A percentile compares a stretch with the other conserved stretches of the same genome.
phyloP scores from a whole-genome alignment of 2,329 filamentous ascomycete species.

The Niveomyces coronatus region DNA sequence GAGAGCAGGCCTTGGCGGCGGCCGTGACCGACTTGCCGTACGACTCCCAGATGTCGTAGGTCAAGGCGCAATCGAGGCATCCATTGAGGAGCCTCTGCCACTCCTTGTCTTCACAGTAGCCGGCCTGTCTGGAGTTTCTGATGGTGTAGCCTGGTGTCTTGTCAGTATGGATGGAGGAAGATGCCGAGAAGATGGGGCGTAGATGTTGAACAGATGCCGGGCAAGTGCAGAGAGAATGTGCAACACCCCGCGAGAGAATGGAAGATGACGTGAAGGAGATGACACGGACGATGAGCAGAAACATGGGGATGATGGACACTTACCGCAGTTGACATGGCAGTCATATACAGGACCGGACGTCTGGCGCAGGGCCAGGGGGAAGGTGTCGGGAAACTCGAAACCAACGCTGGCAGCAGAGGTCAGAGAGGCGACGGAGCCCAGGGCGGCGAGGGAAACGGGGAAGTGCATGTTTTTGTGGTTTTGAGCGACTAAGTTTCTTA shows the following conservation, averaged over 20 bases:
- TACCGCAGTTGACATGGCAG: slow-evolving; percentile 42
- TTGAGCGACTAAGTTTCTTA: no score
- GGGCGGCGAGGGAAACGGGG: slow-evolving; percentile 15
- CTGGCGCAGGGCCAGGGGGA: slow-evolving; percentile 32
- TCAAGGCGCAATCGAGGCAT: slow-evolving; percentile 34
- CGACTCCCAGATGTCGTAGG: slow-evolving; percentile 33
- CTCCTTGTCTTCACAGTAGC: slow-evolving; percentile 23
- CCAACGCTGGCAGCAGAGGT: slow-evolving; percentile 14
- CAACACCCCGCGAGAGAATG: neutral
- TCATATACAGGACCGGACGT: slow-evolving; percentile 28
- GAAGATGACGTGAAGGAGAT: neutral
- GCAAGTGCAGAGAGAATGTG: no score
- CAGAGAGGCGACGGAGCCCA: slow-evolving; percentile 20
- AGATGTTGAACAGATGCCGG: no score
- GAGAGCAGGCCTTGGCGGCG: slow-evolving; percentile 27
- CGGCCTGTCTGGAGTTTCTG: slow-evolving; percentile 14
- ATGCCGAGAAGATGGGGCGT: no score
- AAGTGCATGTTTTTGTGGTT: slow-evolving; percentile 19
- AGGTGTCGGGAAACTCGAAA: slow-evolving; percentile 20
- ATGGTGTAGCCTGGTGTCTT: slow-evolving; percentile 21
- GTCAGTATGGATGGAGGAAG: no score
- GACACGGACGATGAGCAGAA: neutral
- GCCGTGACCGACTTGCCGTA: slow-evolving; percentile 28
- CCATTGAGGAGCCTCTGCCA: slow-evolving; percentile 32
- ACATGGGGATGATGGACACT: slow-evolving; percentile 15